Conservation (phyloP, 2,329 filamentous ascomycete genomes). For the Neonectria faginata region DNA sequence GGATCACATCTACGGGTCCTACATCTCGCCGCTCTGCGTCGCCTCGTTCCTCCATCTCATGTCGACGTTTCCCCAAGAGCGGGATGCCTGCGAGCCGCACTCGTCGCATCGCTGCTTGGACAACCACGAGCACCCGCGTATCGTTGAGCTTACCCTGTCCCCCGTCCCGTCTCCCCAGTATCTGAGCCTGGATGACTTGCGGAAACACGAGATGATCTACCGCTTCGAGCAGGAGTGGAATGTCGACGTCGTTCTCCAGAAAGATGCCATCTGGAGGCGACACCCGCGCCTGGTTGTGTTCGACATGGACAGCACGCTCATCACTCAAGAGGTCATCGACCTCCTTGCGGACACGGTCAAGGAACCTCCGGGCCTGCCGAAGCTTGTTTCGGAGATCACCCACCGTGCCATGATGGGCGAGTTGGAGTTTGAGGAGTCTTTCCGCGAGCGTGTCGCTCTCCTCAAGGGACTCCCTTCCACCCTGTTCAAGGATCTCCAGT, state of each 20-base stretch:
- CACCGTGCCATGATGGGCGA: slow-evolving; percentile 96
- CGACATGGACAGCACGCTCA: slow-evolving; percentile 98
- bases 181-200: slow-evolving; percentile 74
- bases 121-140: slow-evolving; percentile 66
- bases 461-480: slow-evolving; percentile 82
- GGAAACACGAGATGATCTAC: slow-evolving; percentile 84
- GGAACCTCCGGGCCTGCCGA: slow-evolving; percentile 77
- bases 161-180: slow-evolving; percentile 72
- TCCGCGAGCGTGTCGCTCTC: slow-evolving; percentile 83
- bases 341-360: slow-evolving; percentile 85
- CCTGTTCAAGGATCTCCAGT: slow-evolving; percentile 82
- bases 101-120: slow-evolving; percentile 76
- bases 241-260: slow-evolving; percentile 83
- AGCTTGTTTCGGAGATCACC: slow-evolving; percentile 88
- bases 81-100: slow-evolving; percentile 63
- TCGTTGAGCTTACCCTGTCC: slow-evolving; percentile 75
- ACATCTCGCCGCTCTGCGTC: slow-evolving; percentile 73
- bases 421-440: slow-evolving; percentile 87
- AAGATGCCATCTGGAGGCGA: slow-evolving; percentile 77
- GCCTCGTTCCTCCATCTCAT: slow-evolving; percentile 75
- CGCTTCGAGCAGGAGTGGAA: slow-evolving; percentile 91
- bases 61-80: slow-evolving; percentile 69
- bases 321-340: slow-evolving; percentile 97
- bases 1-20: slow-evolving; percentile 74
- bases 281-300: slow-evolving; percentile 92